phyloP scores from a whole-genome alignment of 2,329 filamentous ascomycete genomes.

The Trichoderma sp. region DNA sequence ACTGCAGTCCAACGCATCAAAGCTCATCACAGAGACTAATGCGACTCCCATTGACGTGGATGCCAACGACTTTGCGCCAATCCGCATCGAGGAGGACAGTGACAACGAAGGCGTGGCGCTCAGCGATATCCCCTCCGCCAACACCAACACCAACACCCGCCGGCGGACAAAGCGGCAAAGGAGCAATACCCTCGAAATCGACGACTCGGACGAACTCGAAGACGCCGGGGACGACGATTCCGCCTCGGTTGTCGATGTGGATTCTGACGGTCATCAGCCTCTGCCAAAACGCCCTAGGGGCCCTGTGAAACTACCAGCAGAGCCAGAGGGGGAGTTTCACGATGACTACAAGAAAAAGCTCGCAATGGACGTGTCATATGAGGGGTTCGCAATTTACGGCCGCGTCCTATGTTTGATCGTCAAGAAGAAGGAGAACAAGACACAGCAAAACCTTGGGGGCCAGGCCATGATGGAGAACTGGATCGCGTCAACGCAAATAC shows the following conservation, averaged over 20 bases:
- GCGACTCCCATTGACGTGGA: conserved; percentile 56
- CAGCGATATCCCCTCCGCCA: conserved; percentile 36
- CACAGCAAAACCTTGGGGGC: conserved; percentile 44
- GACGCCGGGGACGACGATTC: conserved; percentile 36
- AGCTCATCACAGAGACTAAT: conserved; percentile 56
- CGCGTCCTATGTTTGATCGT: conserved; percentile 89
- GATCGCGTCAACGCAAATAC: conserved; percentile 75
- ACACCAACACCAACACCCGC: conserved; percentile 23
- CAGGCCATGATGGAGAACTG: conserved; percentile 81
- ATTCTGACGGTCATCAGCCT: conserved; percentile 41
- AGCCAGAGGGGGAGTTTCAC: conserved; percentile 29
- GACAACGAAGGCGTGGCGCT: conserved; percentile 34
- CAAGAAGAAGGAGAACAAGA: conserved; percentile 64
- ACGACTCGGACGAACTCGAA: conserved; percentile 26
- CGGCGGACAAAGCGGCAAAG: conserved; percentile 34
- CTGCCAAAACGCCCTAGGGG: conserved; percentile 47
- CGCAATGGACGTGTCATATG: conserved; percentile 80
- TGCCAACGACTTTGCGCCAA: conserved; percentile 35
- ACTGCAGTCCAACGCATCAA: conserved; percentile 61
- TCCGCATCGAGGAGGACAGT: conserved; percentile 51
- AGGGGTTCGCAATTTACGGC: conserved; percentile 94
- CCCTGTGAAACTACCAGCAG: conserved; percentile 28
- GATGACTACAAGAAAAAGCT: conserved; percentile 87
- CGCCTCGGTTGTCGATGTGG: conserved; percentile 38
- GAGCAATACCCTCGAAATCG: conserved; percentile 20